A percentile compares a stretch with the other conserved stretches of the same genome.
phyloP scores from a whole-genome alignment of 192 early-diverging fungal species.

The Dimargaris verticillata region DNA sequence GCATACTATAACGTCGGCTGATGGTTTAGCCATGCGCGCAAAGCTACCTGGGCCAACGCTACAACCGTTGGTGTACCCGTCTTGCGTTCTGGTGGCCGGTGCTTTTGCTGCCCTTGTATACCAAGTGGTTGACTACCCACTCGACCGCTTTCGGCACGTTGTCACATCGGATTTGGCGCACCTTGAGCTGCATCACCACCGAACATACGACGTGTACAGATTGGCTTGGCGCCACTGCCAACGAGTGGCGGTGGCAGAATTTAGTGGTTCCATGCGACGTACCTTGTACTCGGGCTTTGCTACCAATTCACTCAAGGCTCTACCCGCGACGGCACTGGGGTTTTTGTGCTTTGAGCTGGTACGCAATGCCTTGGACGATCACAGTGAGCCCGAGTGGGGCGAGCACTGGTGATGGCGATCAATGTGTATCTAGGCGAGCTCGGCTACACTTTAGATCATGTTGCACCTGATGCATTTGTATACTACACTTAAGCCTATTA shows the following conservation, averaged over 20 bases:
- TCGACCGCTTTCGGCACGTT: slow-evolving; percentile 45
- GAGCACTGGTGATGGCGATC: background rate
- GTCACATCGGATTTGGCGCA: slow-evolving; percentile 48
- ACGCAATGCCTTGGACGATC: background rate
- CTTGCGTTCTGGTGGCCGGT: slow-evolving; percentile 39
- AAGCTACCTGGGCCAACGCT: background rate
- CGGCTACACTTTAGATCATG: background rate
- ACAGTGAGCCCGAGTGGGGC: slow-evolving; percentile 8
- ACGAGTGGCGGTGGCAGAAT: slow-evolving; percentile 17
- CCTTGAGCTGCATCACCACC: slow-evolving; percentile 22
- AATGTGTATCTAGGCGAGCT: background rate
- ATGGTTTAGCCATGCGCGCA: background rate
- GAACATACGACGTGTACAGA: slow-evolving; percentile 24
- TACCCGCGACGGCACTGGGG: slow-evolving; percentile 42
- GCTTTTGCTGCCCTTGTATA: slow-evolving; percentile 46
- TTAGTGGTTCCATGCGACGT: slow-evolving; percentile 25
- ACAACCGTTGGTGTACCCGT: slow-evolving; percentile 26
- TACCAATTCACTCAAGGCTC: slow-evolving; percentile 25
- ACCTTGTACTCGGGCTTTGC: slow-evolving; percentile 37
- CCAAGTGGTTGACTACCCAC: slow-evolving; percentile 52
- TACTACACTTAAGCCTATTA: background rate
- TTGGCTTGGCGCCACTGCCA: slow-evolving; percentile 36
- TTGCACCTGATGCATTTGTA: background rate
- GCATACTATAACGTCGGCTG: slow-evolving; percentile 10
- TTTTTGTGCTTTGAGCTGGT: slow-evolving; percentile 47